Evolutionary conservation across 2,329 filamentous ascomycete genomes (phyloP).

Genomic region (Venturiaceae sp.): DNA sequence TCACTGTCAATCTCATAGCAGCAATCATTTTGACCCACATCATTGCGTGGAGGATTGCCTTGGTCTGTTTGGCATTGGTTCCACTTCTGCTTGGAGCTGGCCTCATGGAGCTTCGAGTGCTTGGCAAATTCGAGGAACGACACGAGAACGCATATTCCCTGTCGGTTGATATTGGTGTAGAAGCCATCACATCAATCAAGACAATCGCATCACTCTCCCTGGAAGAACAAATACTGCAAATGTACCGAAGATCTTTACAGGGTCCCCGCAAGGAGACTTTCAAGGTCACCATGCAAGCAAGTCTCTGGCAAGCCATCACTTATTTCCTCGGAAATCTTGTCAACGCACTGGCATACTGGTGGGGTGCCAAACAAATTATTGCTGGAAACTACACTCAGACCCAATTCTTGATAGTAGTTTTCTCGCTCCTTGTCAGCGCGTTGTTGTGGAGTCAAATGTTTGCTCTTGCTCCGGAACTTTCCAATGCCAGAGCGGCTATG

Average conservation of each 20-base stretch:
- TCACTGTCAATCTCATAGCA: constrained; percentile 56
- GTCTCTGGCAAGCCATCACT: constrained; percentile 51
- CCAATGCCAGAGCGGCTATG: constrained; percentile 53
- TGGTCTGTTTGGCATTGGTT: constrained; percentile 60
- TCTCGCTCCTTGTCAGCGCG: constrained; percentile 62
- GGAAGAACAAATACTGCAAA: constrained; percentile 37
- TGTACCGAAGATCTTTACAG: constrained; percentile 34
- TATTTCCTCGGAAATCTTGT: constrained; percentile 56
- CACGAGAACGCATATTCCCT: constrained; percentile 41
- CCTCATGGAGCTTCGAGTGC: constrained; percentile 55
- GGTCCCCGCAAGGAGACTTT: constrained; percentile 40
- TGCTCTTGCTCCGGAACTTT: constrained; percentile 64
- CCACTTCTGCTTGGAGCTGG: constrained; percentile 61
- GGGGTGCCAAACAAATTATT: constrained; percentile 62
- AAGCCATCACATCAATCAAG: constrained; percentile 42
- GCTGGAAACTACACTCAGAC: constrained; percentile 55
- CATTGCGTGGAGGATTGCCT: constrained; percentile 65
- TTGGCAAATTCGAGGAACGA: constrained; percentile 48
- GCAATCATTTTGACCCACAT: constrained; percentile 61
- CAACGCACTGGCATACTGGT: constrained; percentile 72
- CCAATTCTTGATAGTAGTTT: constrained; percentile 65
- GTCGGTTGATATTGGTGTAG: constrained; percentile 41
- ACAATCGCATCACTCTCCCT: constrained; percentile 42
- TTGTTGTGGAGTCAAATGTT: constrained; percentile 69
- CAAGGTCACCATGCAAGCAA: constrained; percentile 40